Base-by-base conservation (phyloP, 306 rosid genomes). In the Glycine soja region DNA sequence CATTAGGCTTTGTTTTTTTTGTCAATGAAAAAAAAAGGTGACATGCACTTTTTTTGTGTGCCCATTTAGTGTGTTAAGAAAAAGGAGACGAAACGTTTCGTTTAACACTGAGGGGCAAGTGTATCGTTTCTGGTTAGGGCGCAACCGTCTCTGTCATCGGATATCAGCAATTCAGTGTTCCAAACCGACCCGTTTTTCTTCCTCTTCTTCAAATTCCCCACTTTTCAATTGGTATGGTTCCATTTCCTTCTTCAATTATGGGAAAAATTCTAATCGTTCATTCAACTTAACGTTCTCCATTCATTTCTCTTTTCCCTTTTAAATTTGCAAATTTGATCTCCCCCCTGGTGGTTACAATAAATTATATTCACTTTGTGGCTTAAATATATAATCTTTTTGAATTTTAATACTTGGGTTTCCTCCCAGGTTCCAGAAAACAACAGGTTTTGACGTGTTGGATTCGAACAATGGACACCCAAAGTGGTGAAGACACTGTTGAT, bases 381-480 rank as follows among this genome's bases (percentile, higher is more conserved):
- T 40, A 61, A 77, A 58, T 42, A 47, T 42, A 57, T 11, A 32
- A 58, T 7, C 6, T 58, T 79, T 79, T 62, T 71, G 69, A 63
- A 65, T 52, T 76, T 66, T 72, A 12, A 61, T 66, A 16, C 51
- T 50, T 69, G 24, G 14, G 59, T 74, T 79, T 7, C 57, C 13
- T 82, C 74, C 11, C 43, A 72, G 74, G 70, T 75, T 75, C 38
- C 11, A 2, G 56, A 54, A 83, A 54, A 83, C 42, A 75, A 62
- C 30, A n/a, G 40, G 34, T 36, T 47, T 69, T 71, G 14, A 48
- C 64, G 76, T 80, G 61, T 62, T 71, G 13, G 66, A 67, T 59
- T 70, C 24, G 70, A 71, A 76, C 45, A 53, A 86, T 86, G 89
- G 81, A 80, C 11, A 50, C 83, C 51, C 85, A 72, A 42, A 86